Evolutionary conservation across 1,139 yeast genomes (phyloP), one percentile per base, ranked within the genome.

Genomic region (Zygosaccharomyces pseudobailii): DNA sequence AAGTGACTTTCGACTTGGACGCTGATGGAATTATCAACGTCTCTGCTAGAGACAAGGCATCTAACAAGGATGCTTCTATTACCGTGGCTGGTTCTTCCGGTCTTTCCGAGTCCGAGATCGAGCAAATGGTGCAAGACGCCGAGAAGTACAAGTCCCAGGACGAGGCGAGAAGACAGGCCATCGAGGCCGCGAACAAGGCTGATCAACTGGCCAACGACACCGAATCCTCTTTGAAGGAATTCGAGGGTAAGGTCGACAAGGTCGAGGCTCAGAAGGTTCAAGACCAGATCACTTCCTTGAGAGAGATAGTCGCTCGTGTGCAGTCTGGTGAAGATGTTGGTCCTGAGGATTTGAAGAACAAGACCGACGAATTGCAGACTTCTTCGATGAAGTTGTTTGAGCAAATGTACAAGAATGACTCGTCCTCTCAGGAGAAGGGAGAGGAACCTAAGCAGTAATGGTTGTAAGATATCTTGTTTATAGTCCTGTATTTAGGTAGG

Each of bases 21-120:
- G 96, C 98, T 55, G 97, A 90, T 74, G 97, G 98, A 73, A 92
- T 92, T 73, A 89, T 92, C 78, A 92, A 92, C 79, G 98, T 92
- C 59, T 86, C 95, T 71, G 98, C 97, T 58, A 87, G 90, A 74
- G 98, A 92, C 76, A 90, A 90, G 82, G 96, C 97, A 61, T 85
- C 96, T 62, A 88, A 88, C 82, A 89, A 90, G 83, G 97, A 92
- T 71, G 95, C 96, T 65, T 88, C 97, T 57, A 90, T 92, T 77
- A 90, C 97, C 55, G 97, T 92, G 71, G 97, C 97, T 58, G 97
- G 97, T 59, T 87, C 97, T 50, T 90, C 97, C 49, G 98, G 98
- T 74, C 80, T 92, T 65, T 85, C 96, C 59, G 97, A 92, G 66
- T 68, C 92, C 57, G 98, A 92, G 78, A 92, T 92, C 66, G 97